These are phyloP conservation scores for Schizosaccharomyces osmophilus DNA, from an alignment of 805 yeast species.

Conservation along the genomic window DNA sequence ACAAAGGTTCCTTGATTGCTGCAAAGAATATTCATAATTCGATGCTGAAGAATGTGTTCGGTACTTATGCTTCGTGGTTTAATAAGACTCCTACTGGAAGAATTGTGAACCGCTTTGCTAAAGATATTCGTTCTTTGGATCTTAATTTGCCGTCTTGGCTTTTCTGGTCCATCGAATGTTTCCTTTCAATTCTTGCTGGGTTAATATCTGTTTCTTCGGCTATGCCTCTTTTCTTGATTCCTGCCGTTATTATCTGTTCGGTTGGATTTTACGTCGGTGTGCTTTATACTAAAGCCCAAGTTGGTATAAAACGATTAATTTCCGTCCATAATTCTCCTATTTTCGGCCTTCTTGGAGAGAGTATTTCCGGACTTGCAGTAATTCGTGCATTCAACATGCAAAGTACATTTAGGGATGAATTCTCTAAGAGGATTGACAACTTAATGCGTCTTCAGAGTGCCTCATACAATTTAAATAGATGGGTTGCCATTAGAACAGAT, in stretches of 20 bases:
- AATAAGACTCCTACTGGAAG: slow-evolving; percentile 79
- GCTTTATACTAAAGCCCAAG: slow-evolving; percentile 1
- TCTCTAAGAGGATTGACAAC: slow-evolving; percentile 48
- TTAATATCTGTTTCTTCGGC: not conserved
- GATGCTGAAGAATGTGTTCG: slow-evolving; percentile 26
- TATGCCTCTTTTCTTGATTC: slow-evolving; percentile 1
- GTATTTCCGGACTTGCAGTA: slow-evolving; percentile 71
- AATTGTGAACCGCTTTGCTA: slow-evolving; percentile 62
- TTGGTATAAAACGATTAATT: slow-evolving; percentile 66
- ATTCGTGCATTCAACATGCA: slow-evolving; percentile 89
- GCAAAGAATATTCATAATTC: not conserved
- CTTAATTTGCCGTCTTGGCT: slow-evolving; percentile 10
- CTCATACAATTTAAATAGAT: slow-evolving; percentile 81
- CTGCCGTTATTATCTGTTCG: not conserved
- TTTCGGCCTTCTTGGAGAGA: slow-evolving; percentile 84
- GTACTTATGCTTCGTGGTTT: slow-evolving; percentile 61
- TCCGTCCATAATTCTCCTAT: slow-evolving; percentile 78
- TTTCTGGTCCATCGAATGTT: not conserved
- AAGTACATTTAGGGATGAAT: slow-evolving; percentile 54
- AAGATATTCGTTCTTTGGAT: slow-evolving; percentile 66
- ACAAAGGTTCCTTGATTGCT: not conserved
- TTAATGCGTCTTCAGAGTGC: slow-evolving; percentile 79
- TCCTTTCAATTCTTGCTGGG: slow-evolving; percentile 5
- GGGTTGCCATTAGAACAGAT: slow-evolving; percentile 70
- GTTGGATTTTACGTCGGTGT: not conserved